Conservation (phyloP, 768 basidiomycete species). For the Tricholoma flavovirens region DNA sequence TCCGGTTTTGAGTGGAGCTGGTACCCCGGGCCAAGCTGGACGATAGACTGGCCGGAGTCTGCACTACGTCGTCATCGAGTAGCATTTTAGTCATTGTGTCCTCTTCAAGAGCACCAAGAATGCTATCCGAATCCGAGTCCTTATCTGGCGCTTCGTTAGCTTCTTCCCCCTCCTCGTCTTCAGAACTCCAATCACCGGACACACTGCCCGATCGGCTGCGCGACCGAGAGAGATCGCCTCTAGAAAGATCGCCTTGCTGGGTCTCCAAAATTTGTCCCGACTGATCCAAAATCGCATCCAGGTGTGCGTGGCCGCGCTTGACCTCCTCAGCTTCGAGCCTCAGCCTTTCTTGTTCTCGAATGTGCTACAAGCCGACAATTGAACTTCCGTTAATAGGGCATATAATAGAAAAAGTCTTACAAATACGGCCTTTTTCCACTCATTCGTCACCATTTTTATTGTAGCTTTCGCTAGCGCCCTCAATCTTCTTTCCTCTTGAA, state of each 20-base stretch:
- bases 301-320: slow-evolving; percentile 73
- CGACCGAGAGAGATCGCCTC: slow-evolving; percentile 39
- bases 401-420: slow-evolving; percentile 37
- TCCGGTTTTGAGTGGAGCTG: neutral
- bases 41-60: neutral
- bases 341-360: slow-evolving; percentile 63
- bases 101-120: slow-evolving; percentile 5
- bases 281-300: slow-evolving; percentile 86
- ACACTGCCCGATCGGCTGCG: slow-evolving; percentile 56
- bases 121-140: slow-evolving; percentile 1
- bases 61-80: slow-evolving; percentile 5
- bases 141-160: slow-evolving; percentile 10
- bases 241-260: slow-evolving; percentile 66
- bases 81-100: slow-evolving; percentile 14
- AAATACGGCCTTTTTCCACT: slow-evolving; percentile 87
- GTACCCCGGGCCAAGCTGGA: slow-evolving; percentile 1
- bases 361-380: slow-evolving; percentile 40
- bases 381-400: slow-evolving; percentile 1
- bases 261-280: slow-evolving; percentile 83
- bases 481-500: slow-evolving; percentile 62
- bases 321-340: slow-evolving; percentile 72
- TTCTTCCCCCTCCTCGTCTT: slow-evolving; percentile 21
- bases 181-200: slow-evolving; percentile 28
- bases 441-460: slow-evolving; percentile 58
- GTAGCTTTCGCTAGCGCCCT: slow-evolving; percentile 66